Evolutionary conservation across 2,329 filamentous ascomycete species (phyloP), one percentile per base, ranked within the genome.

Genomic region (Fusarium chuoi): DNA sequence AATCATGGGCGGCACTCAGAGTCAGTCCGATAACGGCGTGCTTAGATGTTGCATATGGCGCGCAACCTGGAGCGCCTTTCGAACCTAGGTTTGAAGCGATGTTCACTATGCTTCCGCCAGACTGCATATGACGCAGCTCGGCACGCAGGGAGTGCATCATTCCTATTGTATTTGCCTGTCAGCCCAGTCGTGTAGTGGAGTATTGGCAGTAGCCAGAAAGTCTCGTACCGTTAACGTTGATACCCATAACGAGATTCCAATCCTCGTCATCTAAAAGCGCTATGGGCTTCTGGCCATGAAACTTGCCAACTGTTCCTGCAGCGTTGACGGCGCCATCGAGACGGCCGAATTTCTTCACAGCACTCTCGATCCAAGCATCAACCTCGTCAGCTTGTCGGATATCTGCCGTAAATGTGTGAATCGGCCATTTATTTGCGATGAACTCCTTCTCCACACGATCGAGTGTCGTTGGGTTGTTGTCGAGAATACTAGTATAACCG

Each of bases 201-300:
- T 13, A 28, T 42, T 10, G 0, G 22, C 4, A 1, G 14, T 15
- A 42, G 39, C 8, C 0, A 6, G 13, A 10, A 1, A 10, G 22
- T 42, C 13, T 42, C 22, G 13, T 6, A 42, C 39, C 39, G 39
- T 41, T 41, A 8, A 41, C 39, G 39, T 41, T n/a, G 22, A 41
- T n/a, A 4, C 39, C 22, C 22, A 42, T 42, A 4, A 42, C 39
- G 22, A 42, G 39, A 22, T 42, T 42, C 22, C 22, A 42, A 17
- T 42, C 22, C 22, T 42, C 22, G 2, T 42, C 39, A 6, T 17
- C 22, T 7, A 42, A 13, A 17, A 42, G 39, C 0, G 39, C 22
- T 42, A 42, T 17, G n/a, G 39, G 39, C 39, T 42, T 42, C 14
- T 42, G 39, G 22, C 39, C 39, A n/a, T 42, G 39, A 42, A 42